phyloP scores from a whole-genome alignment of 148 eudicot species.

The Polygonum aviculare region DNA sequence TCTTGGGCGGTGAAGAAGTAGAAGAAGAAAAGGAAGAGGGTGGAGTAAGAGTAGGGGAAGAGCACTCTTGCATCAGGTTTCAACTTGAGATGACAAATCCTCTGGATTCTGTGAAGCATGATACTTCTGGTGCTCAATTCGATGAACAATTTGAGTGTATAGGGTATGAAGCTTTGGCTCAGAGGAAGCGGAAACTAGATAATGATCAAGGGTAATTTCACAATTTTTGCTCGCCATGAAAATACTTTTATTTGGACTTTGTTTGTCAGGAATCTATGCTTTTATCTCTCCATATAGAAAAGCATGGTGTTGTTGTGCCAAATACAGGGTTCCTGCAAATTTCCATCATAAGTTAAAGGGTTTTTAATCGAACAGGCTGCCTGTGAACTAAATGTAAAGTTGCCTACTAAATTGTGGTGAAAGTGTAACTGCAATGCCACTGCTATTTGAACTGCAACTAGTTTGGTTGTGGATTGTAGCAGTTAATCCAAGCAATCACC shows the following conservation, averaged over 20 bases:
- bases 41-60: slow-evolving; percentile 19
- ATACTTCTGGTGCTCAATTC: slow-evolving; percentile 33
- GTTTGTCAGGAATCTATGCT: not conserved
- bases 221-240: not conserved
- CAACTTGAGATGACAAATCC: slow-evolving; percentile 60
- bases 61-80: slow-evolving; percentile 28
- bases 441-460: not conserved
- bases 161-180: slow-evolving; percentile 58
- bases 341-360: not conserved
- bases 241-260: not conserved
- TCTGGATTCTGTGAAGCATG: slow-evolving; percentile 37
- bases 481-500: not conserved
- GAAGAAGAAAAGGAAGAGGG: slow-evolving; percentile 22
- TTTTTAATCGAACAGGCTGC: not conserved
- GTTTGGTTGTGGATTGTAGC: not conserved
- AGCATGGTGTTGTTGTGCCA: not conserved
- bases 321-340: not conserved
- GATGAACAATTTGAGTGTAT: slow-evolving; percentile 57
- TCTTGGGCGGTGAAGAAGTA: not conserved
- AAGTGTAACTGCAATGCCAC: too few relatives aligned
- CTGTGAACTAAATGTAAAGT: too few relatives aligned
- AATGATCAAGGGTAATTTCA: slow-evolving; percentile 23
- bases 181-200: slow-evolving; percentile 43
- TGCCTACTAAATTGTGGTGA: too few relatives aligned
- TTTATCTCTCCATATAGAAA: not conserved